Percentiles rank a stretch among this genome's conserved stretches.
These are phyloP conservation scores for Cyclospora cayetanensis DNA, from an alignment of 169 alveolate species.

Conservation along the genomic window DNA sequence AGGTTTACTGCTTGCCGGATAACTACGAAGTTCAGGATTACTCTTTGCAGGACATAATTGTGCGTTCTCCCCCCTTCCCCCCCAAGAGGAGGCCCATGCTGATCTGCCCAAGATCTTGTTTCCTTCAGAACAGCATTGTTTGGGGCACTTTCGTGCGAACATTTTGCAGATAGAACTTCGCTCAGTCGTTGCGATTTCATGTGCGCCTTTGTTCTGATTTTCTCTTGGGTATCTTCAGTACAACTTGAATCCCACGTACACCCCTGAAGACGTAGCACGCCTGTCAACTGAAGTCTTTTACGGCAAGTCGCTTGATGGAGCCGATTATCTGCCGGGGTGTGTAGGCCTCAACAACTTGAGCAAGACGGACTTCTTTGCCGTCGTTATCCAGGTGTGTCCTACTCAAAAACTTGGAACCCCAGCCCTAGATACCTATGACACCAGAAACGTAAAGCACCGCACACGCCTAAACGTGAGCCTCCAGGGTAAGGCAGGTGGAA, in stretches of 20 bases:
- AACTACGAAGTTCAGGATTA: slow-evolving; percentile 96
- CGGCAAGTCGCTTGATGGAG: slow-evolving; percentile 95
- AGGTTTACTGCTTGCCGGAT: slow-evolving; percentile 96
- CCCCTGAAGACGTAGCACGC: slow-evolving; percentile 81
- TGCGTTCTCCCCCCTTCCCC: slow-evolving; percentile 47
- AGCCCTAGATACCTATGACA: no score
- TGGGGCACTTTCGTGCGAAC: slow-evolving; percentile 77
- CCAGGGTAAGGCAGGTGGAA: no score
- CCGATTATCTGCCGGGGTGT: slow-evolving; percentile 94
- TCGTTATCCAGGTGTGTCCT: slow-evolving; percentile 88
- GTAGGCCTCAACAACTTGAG: slow-evolving; percentile 97
- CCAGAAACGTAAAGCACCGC: no score
- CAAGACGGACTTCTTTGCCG: slow-evolving; percentile 96
- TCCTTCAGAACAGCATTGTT: slow-evolving; percentile 69
- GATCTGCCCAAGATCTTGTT: no score
- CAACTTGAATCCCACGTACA: slow-evolving; percentile 84
- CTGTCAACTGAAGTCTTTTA: slow-evolving; percentile 76
- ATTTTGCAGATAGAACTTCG: no score
- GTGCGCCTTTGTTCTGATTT: no score
- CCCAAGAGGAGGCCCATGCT: neutral
- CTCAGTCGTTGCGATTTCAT: no score
- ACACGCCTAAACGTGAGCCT: no score
- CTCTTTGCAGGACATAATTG: slow-evolving; percentile 94
- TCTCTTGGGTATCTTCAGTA: slow-evolving; percentile 30
- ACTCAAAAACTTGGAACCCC: no score